Evolutionary conservation across 805 yeast genomes (phyloP).

Genomic region (Priceomyces fermenticarens): DNA sequence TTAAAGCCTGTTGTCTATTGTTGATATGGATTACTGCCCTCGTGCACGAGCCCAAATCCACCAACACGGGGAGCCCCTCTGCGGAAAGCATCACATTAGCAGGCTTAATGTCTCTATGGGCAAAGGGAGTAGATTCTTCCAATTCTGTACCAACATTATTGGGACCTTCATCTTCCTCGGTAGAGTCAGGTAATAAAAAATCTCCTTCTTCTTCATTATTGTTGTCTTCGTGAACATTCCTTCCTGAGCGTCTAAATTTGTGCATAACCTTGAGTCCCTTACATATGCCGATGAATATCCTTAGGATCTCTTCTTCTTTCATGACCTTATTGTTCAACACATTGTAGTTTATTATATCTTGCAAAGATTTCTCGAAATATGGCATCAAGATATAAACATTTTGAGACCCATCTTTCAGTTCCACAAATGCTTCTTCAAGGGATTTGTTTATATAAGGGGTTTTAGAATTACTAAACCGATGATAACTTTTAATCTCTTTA

Average conservation of each 20-base stretch:
- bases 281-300: constrained; percentile 65
- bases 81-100: constrained; percentile 80
- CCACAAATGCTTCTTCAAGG: constrained; percentile 67
- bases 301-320: constrained; percentile 61
- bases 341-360: constrained; percentile 69
- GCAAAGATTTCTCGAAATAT: constrained; percentile 67
- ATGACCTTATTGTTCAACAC: constrained; percentile 52
- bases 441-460: constrained; percentile 66
- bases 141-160: constrained; percentile 41
- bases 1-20: constrained; percentile 67
- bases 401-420: constrained; percentile 76
- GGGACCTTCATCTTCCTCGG: constrained; percentile 29
- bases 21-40: constrained; percentile 54
- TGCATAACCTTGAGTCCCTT: constrained; percentile 79
- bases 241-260: constrained; percentile 40
- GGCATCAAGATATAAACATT: constrained; percentile 80
- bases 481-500: constrained; percentile 74
- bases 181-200: constrained; percentile 15
- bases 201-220: constrained; percentile 28
- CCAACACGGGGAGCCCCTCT: constrained; percentile 72
- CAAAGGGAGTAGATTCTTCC: constrained; percentile 61
- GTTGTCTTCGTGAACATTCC: constrained; percentile 8
- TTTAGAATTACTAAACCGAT: constrained; percentile 53
- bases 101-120: constrained; percentile 87
- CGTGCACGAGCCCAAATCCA: constrained; percentile 80